These are phyloP conservation scores for Oryza australiensis DNA, from an alignment of 176 grass and related monocot genomes.

Conservation along the genomic window DNA sequence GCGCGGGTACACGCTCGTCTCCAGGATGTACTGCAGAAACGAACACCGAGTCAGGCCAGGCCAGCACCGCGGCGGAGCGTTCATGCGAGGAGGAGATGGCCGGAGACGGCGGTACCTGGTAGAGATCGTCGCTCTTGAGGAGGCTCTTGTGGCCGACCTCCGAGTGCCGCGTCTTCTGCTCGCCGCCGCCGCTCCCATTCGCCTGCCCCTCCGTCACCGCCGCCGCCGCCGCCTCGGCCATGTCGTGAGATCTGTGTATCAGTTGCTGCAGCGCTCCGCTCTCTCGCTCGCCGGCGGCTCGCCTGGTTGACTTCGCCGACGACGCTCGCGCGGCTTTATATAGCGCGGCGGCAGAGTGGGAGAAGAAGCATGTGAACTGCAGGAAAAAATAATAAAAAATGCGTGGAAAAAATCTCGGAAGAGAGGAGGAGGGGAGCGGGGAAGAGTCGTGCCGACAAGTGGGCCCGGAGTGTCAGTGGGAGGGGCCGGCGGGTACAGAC, in stretches of 20 bases:
- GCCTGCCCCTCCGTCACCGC: constrained; percentile 23
- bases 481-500: neutral
- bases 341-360: neutral
- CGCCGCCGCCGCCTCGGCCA: constrained; percentile 38
- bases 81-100: too few species aligned
- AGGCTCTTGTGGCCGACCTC: constrained; percentile 93
- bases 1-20: constrained; percentile 80
- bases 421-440: too few species aligned
- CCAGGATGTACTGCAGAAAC: constrained; percentile 69
- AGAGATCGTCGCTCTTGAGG: constrained; percentile 87
- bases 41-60: neutral
- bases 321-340: neutral
- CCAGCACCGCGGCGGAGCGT: neutral
- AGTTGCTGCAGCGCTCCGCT: too few species aligned
- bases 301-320: constrained; percentile 8
- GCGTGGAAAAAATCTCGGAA: neutral
- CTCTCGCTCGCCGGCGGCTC: neutral
- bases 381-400: neutral
- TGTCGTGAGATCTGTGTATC: constrained; percentile 25
- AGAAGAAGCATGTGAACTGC: neutral
- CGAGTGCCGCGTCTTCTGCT: constrained; percentile 75
- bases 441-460: neutral
- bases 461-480: constrained; percentile 13
- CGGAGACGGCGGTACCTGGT: constrained; percentile 50
- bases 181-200: constrained; percentile 49